Evolutionary conservation across 208 protist genomes (phyloP).

Genomic region (Acanthamoeba healyi): DNA sequence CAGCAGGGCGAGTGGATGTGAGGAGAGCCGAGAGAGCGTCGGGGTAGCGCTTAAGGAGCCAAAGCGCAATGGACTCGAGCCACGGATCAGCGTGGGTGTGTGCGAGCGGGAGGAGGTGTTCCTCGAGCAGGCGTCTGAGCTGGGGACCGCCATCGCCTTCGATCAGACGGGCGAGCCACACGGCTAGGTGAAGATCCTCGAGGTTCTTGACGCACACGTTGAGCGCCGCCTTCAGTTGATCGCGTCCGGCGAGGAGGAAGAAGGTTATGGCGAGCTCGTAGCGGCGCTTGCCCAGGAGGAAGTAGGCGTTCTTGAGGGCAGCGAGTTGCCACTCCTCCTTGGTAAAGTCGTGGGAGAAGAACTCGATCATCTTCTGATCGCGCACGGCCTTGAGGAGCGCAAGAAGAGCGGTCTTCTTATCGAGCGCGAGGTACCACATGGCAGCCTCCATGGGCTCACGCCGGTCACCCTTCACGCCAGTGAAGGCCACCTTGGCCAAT

Average conservation of each 20-base stretch:
- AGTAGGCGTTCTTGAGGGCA: conserved; percentile 94
- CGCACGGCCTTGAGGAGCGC: conserved; percentile 94
- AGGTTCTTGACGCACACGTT: conserved; percentile 85
- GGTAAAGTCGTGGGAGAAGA: conserved; percentile 92
- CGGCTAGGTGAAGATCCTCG: conserved; percentile 79
- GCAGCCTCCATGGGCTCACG: conserved; percentile 91
- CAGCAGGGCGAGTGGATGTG: neutral
- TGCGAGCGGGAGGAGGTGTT: conserved; percentile 55
- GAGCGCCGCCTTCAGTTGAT: conserved; percentile 91
- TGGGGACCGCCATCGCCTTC: conserved; percentile 56
- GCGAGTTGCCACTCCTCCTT: conserved; percentile 89
- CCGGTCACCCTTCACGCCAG: conserved; percentile 78
- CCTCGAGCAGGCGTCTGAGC: conserved; percentile 30
- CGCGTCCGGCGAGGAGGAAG: conserved; percentile 93
- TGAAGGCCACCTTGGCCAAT: conserved; percentile 91
- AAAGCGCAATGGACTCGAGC: conserved; percentile 69
- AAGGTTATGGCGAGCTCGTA: conserved; percentile 93
- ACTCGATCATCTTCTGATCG: conserved; percentile 91
- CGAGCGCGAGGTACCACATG: conserved; percentile 93
- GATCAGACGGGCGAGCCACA: conserved; percentile 78
- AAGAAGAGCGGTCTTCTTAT: conserved; percentile 92
- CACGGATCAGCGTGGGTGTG: neutral
- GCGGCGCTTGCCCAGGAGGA: conserved; percentile 93
- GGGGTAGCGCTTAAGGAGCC: conserved; percentile 68
- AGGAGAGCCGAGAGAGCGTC: conserved; percentile 66